Percentiles rank a stretch among this genome's conserved stretches.
phyloP scores from a whole-genome alignment of 139 green algal genomes.

The Tetradesmus obliquus region DNA sequence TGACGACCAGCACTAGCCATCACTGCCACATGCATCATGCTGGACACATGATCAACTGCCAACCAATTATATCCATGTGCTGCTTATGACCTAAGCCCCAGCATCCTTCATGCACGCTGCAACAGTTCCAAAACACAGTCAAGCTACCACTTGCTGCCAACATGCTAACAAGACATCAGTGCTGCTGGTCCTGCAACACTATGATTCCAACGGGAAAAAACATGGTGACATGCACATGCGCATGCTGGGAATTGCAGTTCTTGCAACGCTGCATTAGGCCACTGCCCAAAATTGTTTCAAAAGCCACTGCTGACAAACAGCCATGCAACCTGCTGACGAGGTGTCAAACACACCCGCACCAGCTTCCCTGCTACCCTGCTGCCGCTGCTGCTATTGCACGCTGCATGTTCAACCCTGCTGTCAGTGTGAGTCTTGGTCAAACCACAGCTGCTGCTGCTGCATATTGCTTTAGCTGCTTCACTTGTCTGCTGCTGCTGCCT shows the following conservation, averaged over 20 bases:
- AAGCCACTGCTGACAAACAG: not conserved
- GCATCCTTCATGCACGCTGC: no score
- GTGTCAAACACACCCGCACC: not conserved
- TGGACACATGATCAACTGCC: not conserved
- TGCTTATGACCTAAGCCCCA: not conserved
- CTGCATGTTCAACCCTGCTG: not conserved
- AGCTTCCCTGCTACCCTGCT: not conserved
- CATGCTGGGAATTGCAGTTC: not conserved
- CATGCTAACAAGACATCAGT: no score
- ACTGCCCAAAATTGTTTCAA: not conserved
- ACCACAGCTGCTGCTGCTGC: not conserved
- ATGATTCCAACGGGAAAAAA: not conserved
- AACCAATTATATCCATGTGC: not conserved
- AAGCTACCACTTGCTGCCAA: not conserved
- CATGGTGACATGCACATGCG: not conserved
- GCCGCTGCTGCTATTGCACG: not conserved
- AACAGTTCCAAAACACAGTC: no score
- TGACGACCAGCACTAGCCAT: not conserved
- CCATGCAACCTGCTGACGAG: not conserved
- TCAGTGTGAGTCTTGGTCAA: no score
- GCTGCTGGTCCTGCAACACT: not conserved
- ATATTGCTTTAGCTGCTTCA: not conserved
- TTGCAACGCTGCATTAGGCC: not conserved
- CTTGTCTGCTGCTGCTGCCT: slow-evolving; percentile 32
- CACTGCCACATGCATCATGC: not conserved